A percentile compares a stretch with the other conserved stretches of the same genome.
Evolutionary conservation across 2,329 filamentous ascomycete genomes (phyloP).

Genomic region (Coniochaeta pulveracea): DNA sequence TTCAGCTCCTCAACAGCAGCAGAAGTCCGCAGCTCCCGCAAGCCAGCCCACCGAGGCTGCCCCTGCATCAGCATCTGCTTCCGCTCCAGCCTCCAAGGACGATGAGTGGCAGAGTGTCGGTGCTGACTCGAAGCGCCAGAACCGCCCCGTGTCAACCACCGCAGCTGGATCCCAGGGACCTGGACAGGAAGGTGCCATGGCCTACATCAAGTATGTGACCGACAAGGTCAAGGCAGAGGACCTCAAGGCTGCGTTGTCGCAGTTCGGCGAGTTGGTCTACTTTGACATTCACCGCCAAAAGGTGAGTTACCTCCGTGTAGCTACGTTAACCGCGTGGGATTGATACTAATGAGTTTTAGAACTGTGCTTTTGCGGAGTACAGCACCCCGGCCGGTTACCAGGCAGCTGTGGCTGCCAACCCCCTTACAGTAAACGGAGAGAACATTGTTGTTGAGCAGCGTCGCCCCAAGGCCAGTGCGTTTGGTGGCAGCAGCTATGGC

Average conservation of each 20-base stretch:
- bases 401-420: constrained; percentile 73
- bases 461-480: constrained; percentile 61
- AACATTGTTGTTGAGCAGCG: constrained; percentile 82
- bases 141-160: constrained; percentile 56
- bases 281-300: constrained; percentile 76
- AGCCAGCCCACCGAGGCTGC: constrained; percentile 25
- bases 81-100: constrained; percentile 32
- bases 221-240: constrained; percentile 72
- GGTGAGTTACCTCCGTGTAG: constrained; percentile 38
- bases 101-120: constrained; percentile 84
- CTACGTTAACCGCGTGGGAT: background rate
- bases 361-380: constrained; percentile 95
- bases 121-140: constrained; percentile 74
- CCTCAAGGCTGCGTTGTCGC: constrained; percentile 57
- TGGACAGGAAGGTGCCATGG: constrained; percentile 60
- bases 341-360: constrained; percentile 40
- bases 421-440: constrained; percentile 73
- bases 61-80: too few relatives aligned
- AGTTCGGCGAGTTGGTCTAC: constrained; percentile 59
- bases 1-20: constrained; percentile 29
- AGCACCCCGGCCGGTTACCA: constrained; percentile 70
- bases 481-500: constrained; percentile 57
- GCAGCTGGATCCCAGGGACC: constrained; percentile 39
- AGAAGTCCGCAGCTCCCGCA: constrained; percentile 20
- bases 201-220: constrained; percentile 92